Percentiles rank a stretch among this genome's conserved stretches.
phyloP scores from a whole-genome alignment of 148 eudicot species.

The Nyssa sinensis region DNA sequence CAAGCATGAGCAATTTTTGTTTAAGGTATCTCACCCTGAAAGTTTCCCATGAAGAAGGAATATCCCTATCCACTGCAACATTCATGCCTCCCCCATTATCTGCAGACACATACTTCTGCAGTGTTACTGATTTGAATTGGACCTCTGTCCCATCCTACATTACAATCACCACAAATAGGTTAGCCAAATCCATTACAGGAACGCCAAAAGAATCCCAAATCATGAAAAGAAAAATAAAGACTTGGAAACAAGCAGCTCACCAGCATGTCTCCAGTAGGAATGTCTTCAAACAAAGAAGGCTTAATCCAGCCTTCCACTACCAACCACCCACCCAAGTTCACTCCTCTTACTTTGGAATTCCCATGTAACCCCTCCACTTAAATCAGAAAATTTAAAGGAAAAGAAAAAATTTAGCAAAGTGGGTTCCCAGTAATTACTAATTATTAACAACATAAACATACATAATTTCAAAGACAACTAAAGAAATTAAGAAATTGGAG shows the following conservation, averaged over 20 bases:
- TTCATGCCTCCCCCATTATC: conserved; percentile 69
- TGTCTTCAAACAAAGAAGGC: conserved; percentile 71
- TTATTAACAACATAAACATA: background rate
- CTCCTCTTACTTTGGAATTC: conserved; percentile 74
- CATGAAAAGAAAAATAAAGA: background rate
- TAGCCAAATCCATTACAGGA: background rate
- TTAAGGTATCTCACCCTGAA: conserved; percentile 47
- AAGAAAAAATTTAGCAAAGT: conserved; percentile 3
- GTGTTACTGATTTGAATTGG: conserved; percentile 63
- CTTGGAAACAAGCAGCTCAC: conserved; percentile 34
- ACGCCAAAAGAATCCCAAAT: background rate
- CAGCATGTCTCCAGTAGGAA: conserved; percentile 72
- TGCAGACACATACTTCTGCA: conserved; percentile 61
- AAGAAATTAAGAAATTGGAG: background rate
- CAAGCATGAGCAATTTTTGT: background rate
- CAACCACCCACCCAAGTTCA: conserved; percentile 93
- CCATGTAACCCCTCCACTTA: conserved; percentile 66
- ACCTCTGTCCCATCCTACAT: conserved; percentile 78
- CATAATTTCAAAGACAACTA: no score
- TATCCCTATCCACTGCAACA: conserved; percentile 50
- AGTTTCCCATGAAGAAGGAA: conserved; percentile 71
- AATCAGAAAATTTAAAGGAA: conserved; percentile 17
- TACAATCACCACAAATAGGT: background rate
- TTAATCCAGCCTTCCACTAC: conserved; percentile 88
- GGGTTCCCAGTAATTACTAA: background rate